Base-by-base conservation (phyloP, 108 stramenopile genomes). In the Cyclotella sp. region DNA sequence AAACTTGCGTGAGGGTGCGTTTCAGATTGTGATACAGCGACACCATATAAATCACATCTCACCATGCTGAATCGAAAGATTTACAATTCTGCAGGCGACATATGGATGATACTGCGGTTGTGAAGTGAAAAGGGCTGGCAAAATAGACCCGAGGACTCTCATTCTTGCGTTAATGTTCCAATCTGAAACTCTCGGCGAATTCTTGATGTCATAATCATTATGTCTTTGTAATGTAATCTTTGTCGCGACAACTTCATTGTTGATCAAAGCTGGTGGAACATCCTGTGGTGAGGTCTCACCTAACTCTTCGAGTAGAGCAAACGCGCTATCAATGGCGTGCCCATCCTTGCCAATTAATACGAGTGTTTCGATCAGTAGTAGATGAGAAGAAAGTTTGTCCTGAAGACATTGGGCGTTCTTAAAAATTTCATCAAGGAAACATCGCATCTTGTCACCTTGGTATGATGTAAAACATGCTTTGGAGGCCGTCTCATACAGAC, bases 251-350 rank as follows among this genome's bases (percentile, higher is more conserved):
- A 75, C 7, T 28, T 29, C 67, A 0, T 19, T 28, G 13, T 22
- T 15, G 14, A 58, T 27, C 1, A 39, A 12, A 54, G 34, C 26
- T 57, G 22, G 34, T 3, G 66, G 42, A 13, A 54, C 68, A 24
- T 69, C 49, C 11, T 19, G 6, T 0, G 74, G 68, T 69, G 68
- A 54, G 24, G 18, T 19, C 29, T 75, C 74, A 14, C 55, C 75
- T 59, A 76, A 58, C 18, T 70, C 58, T n/a, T 29, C 59, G 10
- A 76, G 57, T 29, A 69, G 14, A 43, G 24, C 2, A 52, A 66
- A 26, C 11, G 19, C 12, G 15, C 2, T 53, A 1, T 39, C n/a
- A 22, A 76, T 70, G 0, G 69, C 75, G 10, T 70, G 69, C 41
- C 21, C n/a, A 3, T 6, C 14, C n/a, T 70, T 34, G 41, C 51